Evolutionary conservation across 2,329 filamentous ascomycete genomes (phyloP).

Genomic region (Elsinoe ampelina): DNA sequence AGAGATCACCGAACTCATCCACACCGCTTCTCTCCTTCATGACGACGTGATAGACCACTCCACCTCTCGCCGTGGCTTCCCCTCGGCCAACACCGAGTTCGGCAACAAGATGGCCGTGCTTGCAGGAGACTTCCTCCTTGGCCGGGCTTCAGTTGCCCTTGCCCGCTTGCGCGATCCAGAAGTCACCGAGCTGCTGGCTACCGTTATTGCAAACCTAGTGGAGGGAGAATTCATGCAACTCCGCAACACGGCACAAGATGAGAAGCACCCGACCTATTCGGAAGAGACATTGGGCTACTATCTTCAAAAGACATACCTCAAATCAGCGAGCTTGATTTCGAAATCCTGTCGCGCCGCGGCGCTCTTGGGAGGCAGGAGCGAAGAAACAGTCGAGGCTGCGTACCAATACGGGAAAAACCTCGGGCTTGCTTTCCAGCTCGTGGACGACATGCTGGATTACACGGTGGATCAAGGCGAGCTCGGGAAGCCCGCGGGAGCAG

Average conservation of each 20-base stretch:
- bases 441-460: conserved; percentile 97
- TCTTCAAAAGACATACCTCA: conserved; percentile 95
- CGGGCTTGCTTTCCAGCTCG: conserved; percentile 89
- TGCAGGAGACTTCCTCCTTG: conserved; percentile 92
- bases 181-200: conserved; percentile 87
- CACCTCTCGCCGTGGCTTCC: conserved; percentile 68
- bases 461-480: conserved; percentile 75
- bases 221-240: conserved; percentile 99
- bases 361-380: conserved; percentile 67
- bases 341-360: conserved; percentile 91
- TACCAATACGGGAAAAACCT: conserved; percentile 91
- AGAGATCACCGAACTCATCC: conserved; percentile 95
- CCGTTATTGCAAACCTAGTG: conserved; percentile 93
- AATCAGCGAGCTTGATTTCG: conserved; percentile 89
- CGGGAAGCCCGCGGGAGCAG: conserved; percentile 89
- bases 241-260: conserved; percentile 87
- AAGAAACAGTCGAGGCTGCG: conserved; percentile 76
- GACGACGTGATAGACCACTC: conserved; percentile 98
- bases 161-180: conserved; percentile 85
- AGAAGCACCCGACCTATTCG: conserved; percentile 73
- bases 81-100: conserved; percentile 88
- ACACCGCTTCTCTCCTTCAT: conserved; percentile 91
- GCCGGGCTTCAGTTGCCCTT: conserved; percentile 84
- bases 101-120: conserved; percentile 99
- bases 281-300: conserved; percentile 90